A percentile compares a stretch with the other conserved stretches of the same genome.
phyloP scores from a whole-genome alignment of 108 stramenopile genomes.

The Schizochytrium sp. region DNA sequence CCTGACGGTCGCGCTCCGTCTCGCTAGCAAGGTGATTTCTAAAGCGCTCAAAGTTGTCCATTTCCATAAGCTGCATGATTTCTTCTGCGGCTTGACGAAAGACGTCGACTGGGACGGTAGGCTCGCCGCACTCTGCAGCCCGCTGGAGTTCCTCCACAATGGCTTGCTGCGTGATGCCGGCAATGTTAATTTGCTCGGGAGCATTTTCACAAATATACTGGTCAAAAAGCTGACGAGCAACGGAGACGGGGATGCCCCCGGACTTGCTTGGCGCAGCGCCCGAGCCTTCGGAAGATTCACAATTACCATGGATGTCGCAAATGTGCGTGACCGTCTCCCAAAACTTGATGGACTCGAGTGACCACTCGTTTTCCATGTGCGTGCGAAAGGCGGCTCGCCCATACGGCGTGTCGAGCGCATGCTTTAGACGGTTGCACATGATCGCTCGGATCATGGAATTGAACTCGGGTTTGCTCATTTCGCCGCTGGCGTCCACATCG shows the following conservation, averaged over 20 bases:
- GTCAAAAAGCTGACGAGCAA: not conserved
- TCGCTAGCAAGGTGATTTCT: not conserved
- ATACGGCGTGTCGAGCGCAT: not conserved
- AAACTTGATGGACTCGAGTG: not conserved
- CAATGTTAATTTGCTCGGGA: not conserved
- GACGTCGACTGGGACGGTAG: not conserved
- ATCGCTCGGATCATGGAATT: not conserved
- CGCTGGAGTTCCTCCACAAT: not conserved
- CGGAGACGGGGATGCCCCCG: not conserved
- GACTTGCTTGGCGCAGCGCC: not conserved
- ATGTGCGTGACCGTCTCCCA: not conserved
- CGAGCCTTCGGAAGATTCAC: not conserved
- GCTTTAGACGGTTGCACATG: not conserved
- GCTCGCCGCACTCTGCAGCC: not conserved
- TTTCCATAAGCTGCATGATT: conserved; percentile 17
- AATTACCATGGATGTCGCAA: not conserved
- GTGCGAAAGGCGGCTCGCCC: not conserved
- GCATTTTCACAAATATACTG: not conserved
- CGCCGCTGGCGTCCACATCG: not conserved
- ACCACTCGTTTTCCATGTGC: conserved; percentile 12
- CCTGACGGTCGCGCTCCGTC: not conserved
- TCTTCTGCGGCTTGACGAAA: not conserved
- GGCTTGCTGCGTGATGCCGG: not conserved
- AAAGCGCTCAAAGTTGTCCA: not conserved
- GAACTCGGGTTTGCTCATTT: not conserved